A percentile compares a stretch with the other conserved stretches of the same genome.
Evolutionary conservation across 2,329 filamentous ascomycete genomes (phyloP).

Genomic region (Hyphodiscus sp.): DNA sequence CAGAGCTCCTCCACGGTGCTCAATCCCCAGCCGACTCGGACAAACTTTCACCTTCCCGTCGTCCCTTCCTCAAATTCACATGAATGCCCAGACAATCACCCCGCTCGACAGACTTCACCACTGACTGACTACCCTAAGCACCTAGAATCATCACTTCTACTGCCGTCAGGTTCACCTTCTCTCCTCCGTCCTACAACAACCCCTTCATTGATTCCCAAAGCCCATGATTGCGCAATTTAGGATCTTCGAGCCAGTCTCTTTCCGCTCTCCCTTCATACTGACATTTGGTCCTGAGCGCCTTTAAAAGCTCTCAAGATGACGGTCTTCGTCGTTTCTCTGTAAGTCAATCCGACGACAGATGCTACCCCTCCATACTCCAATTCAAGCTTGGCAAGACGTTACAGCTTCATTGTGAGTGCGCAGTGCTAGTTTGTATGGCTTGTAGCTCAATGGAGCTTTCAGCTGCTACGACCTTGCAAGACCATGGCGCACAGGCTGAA

Average conservation of each 20-base stretch:
- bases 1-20: not conserved
- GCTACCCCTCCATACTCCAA: not conserved
- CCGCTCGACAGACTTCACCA: not conserved
- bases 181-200: slow-evolving; percentile 4
- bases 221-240: slow-evolving; percentile 23
- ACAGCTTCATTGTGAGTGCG: not conserved
- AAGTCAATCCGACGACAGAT: slow-evolving; percentile 28
- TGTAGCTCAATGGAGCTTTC: not conserved
- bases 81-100: not conserved
- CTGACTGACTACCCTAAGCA: not conserved
- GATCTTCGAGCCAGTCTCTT: slow-evolving; percentile 1
- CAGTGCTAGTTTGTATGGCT: not conserved
- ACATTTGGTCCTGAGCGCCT: slow-evolving; percentile 13
- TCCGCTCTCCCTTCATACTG: slow-evolving; percentile 7
- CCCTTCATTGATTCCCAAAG: slow-evolving; percentile 6
- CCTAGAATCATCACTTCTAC: not conserved
- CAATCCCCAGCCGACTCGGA: not conserved
- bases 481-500: not conserved
- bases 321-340: slow-evolving; percentile 54
- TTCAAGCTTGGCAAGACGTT: not conserved
- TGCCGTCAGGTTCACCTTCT: not conserved
- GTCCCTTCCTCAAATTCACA: not conserved
- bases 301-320: slow-evolving; percentile 39
- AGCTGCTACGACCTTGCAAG: not conserved
- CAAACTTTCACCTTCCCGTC: not conserved